Conservation (phyloP, 495 filamentous ascomycete species). For the Tuber microsphaerosporum region DNA sequence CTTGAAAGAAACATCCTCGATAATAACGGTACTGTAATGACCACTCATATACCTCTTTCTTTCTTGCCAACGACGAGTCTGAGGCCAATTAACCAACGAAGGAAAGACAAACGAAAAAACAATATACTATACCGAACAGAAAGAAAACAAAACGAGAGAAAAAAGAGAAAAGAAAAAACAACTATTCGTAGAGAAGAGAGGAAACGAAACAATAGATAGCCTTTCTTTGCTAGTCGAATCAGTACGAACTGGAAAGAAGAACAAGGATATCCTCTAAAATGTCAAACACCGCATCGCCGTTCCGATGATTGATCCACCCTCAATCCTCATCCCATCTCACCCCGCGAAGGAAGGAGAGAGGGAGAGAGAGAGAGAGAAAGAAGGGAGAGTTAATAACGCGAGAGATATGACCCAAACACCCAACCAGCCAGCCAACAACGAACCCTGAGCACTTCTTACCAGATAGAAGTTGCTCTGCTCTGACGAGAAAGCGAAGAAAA, state of each 20-base stretch:
- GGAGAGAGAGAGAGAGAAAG: not conserved
- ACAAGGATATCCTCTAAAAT: constrained; percentile 13
- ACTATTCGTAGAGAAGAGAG: constrained; percentile 17
- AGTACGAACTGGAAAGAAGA: constrained; percentile 33
- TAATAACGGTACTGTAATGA: not conserved
- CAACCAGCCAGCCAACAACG: not conserved
- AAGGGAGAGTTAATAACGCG: not conserved
- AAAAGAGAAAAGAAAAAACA: constrained; percentile 13
- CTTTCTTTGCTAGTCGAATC: constrained; percentile 22
- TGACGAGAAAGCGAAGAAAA: not conserved
- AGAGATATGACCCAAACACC: constrained; percentile 1
- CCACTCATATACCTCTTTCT: not conserved
- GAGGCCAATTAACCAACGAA: not conserved
- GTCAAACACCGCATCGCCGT: constrained; percentile 9
- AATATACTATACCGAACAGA: constrained; percentile 11
- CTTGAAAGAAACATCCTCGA: not conserved
- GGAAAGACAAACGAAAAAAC: not conserved
- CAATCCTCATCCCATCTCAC: constrained; percentile 2
- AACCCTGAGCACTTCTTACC: constrained; percentile 2
- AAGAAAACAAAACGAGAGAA: constrained; percentile 5
- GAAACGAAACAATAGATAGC: constrained; percentile 11
- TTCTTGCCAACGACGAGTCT: not conserved
- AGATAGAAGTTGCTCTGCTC: not conserved
- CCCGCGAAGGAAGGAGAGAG: not conserved
- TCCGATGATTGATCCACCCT: constrained; percentile 19